Evolutionary conservation across 352 stramenopile species (phyloP).

Genomic region (Phytopythium helicoides): DNA sequence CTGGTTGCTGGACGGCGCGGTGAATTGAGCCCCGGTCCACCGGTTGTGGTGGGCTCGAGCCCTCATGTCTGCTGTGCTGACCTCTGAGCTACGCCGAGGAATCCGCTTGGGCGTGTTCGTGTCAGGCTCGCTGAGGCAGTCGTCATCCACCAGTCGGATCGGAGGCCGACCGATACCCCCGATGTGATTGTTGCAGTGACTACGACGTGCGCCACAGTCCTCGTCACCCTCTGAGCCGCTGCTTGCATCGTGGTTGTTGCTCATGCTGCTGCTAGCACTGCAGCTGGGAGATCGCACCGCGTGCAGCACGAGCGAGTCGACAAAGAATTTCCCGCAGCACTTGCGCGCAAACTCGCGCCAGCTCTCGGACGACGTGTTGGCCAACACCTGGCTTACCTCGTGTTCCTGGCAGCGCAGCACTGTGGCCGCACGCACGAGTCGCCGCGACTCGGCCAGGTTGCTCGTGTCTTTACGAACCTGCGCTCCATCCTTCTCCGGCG

Average conservation of each 20-base stretch:
- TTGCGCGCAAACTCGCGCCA: conserved; percentile 73
- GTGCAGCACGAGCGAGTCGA: conserved; percentile 78
- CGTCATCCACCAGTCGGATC: conserved; percentile 14
- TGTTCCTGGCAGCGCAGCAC: conserved; percentile 76
- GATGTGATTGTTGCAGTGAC: conserved; percentile 12
- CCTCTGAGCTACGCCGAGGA: conserved; percentile 22
- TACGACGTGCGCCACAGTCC: conserved; percentile 12
- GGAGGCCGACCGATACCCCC: not conserved
- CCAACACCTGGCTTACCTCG: conserved; percentile 69
- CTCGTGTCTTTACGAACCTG: conserved; percentile 83
- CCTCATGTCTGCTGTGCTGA: conserved; percentile 20
- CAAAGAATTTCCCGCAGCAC: conserved; percentile 72
- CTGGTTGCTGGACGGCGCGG: conserved; percentile 14
- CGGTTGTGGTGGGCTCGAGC: conserved; percentile 8
- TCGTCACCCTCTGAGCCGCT: conserved; percentile 8
- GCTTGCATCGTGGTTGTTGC: not conserved
- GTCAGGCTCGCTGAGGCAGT: conserved; percentile 10
- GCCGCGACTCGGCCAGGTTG: conserved; percentile 65
- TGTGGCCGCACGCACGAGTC: conserved; percentile 61
- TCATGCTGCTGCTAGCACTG: conserved; percentile 11
- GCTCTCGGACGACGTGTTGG: conserved; percentile 67
- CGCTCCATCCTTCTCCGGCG: conserved; percentile 73
- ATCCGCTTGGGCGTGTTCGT: conserved; percentile 11
- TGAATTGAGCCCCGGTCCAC: not conserved
- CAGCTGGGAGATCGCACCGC: conserved; percentile 26